phyloP scores from a whole-genome alignment of 148 eudicot genomes.

The Cornus suecica region DNA sequence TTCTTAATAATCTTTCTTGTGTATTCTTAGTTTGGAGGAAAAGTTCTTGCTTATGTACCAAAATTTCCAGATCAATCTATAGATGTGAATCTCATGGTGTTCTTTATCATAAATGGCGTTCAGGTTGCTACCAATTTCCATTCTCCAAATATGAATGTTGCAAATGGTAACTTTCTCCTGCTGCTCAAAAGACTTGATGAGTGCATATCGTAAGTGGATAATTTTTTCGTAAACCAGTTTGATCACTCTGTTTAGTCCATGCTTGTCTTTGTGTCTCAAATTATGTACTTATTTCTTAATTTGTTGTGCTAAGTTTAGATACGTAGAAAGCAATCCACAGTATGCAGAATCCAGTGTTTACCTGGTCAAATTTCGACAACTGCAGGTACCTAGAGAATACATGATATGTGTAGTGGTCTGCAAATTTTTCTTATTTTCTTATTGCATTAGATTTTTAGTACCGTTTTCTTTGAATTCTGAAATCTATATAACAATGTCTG shows the following conservation, averaged over 20 bases:
- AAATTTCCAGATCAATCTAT: neutral
- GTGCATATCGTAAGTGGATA: constrained; percentile 67
- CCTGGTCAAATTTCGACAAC: constrained; percentile 96
- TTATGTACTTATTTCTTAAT: neutral
- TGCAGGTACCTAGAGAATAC: constrained; percentile 55
- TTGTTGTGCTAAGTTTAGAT: constrained; percentile 37
- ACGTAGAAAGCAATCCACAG: constrained; percentile 96
- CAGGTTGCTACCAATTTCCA: constrained; percentile 92
- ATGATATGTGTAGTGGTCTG: neutral
- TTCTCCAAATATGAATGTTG: constrained; percentile 82
- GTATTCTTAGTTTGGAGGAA: neutral
- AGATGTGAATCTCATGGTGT: constrained; percentile 1
- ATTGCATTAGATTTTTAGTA: neutral
- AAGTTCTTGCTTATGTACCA: neutral
- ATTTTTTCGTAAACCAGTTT: neutral
- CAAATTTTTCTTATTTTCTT: neutral
- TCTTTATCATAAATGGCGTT: constrained; percentile 19
- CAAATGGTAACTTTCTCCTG: constrained; percentile 75
- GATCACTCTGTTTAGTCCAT: neutral
- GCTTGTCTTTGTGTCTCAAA: neutral
- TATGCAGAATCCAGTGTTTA: constrained; percentile 98
- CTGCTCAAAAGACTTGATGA: constrained; percentile 89
- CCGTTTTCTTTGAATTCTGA: neutral
- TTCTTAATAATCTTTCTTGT: neutral
- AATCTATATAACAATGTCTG: constrained; percentile 12